These are phyloP conservation scores for Podospora anserina DNA, from an alignment of 495 filamentous ascomycete genomes.

Conservation along the genomic window DNA sequence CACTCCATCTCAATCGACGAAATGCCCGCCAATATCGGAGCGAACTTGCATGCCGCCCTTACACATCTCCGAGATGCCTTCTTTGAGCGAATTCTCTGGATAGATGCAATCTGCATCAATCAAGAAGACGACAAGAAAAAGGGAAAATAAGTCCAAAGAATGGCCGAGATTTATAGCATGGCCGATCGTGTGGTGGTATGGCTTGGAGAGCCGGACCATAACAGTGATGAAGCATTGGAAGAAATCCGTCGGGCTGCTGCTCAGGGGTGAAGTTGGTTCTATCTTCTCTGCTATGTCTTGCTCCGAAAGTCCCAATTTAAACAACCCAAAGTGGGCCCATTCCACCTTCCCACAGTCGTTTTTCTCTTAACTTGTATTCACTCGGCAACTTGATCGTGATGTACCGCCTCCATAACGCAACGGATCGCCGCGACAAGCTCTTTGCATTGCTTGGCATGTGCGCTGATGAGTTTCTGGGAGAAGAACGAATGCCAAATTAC, in stretches of 20 bases:
- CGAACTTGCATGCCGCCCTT: slow-evolving; percentile 21
- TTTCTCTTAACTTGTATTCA: not conserved
- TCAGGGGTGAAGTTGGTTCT: not conserved
- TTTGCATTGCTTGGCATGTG: slow-evolving; percentile 1
- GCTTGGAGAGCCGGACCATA: not conserved
- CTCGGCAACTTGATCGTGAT: not conserved
- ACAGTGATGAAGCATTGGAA: not conserved
- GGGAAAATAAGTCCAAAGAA: not conserved
- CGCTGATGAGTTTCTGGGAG: not conserved
- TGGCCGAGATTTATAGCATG: not conserved
- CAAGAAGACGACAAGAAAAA: not conserved
- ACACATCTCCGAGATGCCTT: slow-evolving; percentile 17
- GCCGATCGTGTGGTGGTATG: not conserved
- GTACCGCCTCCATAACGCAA: not conserved
- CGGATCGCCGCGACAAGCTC: not conserved
- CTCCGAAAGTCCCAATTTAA: too few relatives aligned
- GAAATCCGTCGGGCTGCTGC: not conserved
- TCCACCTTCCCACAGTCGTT: not conserved
- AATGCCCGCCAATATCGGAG: slow-evolving; percentile 22
- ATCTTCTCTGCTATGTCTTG: too few relatives aligned
- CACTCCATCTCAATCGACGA: slow-evolving; percentile 22
- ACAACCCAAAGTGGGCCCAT: too few relatives aligned
- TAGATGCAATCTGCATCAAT: slow-evolving; percentile 10
- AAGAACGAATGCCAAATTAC: not conserved
- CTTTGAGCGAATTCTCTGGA: not conserved